Conservation (phyloP, 2,329 filamentous ascomycete genomes). For the Monilinia fructicola region DNA sequence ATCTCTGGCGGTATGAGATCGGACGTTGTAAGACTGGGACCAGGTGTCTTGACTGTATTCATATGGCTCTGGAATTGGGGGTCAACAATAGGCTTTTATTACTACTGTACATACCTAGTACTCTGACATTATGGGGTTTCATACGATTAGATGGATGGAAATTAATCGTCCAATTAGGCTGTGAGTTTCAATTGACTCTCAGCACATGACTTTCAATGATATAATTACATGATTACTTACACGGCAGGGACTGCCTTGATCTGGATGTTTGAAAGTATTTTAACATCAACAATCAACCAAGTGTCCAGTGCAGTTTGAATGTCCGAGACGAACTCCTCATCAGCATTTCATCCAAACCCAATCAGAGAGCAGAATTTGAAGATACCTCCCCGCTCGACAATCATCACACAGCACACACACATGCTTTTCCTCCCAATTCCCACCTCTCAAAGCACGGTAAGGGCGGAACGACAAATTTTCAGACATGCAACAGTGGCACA, state of each 20-base stretch:
- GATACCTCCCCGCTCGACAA: too few species aligned
- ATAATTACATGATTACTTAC: too few species aligned
- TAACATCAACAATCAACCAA: too few species aligned
- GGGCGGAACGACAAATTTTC: conserved; percentile 9
- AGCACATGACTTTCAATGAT: too few species aligned
- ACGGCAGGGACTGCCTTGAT: too few species aligned
- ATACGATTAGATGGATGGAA: background rate
- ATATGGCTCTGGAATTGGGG: background rate
- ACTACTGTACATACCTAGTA: background rate
- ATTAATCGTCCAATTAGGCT: background rate
- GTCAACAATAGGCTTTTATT: background rate
- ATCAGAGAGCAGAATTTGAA: too few species aligned
- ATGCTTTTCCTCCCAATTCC: background rate
- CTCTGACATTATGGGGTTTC: background rate
- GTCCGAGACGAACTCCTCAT: too few species aligned
- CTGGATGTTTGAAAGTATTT: too few species aligned
- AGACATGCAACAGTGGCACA: conserved; percentile 5
- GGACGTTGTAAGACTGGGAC: conserved; percentile 4
- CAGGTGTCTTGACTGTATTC: background rate
- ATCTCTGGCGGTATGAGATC: background rate
- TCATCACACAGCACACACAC: too few species aligned
- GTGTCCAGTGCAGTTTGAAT: too few species aligned
- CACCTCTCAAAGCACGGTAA: background rate
- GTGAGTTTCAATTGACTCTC: too few species aligned
- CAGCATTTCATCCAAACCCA: too few species aligned